These are phyloP conservation scores for Fusarium globosum DNA, from an alignment of 2,329 filamentous ascomycete genomes.

Conservation along the genomic window DNA sequence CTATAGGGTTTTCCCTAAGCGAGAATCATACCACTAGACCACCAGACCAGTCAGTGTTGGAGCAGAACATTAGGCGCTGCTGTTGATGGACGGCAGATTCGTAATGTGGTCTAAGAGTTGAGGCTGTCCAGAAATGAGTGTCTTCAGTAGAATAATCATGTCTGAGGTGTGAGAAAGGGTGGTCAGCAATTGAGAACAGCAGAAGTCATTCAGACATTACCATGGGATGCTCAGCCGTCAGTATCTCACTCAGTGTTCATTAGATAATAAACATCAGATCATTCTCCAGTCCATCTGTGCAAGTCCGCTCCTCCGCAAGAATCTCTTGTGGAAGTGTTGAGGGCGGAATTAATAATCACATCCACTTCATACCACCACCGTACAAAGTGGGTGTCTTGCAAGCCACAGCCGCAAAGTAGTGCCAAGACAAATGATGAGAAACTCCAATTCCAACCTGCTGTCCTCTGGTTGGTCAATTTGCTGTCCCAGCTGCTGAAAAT, in stretches of 20 bases:
- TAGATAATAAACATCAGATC: background rate
- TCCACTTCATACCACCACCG: slow-evolving; percentile 2
- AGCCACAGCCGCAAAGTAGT: slow-evolving; percentile 30
- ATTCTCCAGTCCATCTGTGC: background rate
- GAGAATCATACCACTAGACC: slow-evolving; percentile 79
- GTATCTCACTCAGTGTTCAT: background rate
- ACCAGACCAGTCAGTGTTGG: slow-evolving; percentile 54
- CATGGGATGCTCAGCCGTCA: background rate
- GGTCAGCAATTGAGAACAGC: background rate
- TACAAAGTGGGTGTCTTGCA: slow-evolving; percentile 14
- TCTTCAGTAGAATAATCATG: background rate
- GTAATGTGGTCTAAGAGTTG: background rate
- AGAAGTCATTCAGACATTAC: background rate
- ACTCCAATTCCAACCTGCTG: slow-evolving; percentile 6
- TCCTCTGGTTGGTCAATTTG: slow-evolving; percentile 11
- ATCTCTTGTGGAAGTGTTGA: background rate
- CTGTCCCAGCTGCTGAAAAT: background rate
- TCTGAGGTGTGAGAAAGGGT: background rate
- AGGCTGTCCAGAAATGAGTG: rapidly evolving
- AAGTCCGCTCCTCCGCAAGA: slow-evolving; percentile 43
- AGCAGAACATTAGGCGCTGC: background rate
- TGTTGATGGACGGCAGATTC: background rate
- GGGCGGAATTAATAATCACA: slow-evolving; percentile 43
- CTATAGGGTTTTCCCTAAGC: slow-evolving; percentile 67
- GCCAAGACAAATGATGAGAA: slow-evolving; percentile 30